Evolutionary conservation across 2,329 filamentous ascomycete species (phyloP).

Genomic region (Calonectria pauciramosa): DNA sequence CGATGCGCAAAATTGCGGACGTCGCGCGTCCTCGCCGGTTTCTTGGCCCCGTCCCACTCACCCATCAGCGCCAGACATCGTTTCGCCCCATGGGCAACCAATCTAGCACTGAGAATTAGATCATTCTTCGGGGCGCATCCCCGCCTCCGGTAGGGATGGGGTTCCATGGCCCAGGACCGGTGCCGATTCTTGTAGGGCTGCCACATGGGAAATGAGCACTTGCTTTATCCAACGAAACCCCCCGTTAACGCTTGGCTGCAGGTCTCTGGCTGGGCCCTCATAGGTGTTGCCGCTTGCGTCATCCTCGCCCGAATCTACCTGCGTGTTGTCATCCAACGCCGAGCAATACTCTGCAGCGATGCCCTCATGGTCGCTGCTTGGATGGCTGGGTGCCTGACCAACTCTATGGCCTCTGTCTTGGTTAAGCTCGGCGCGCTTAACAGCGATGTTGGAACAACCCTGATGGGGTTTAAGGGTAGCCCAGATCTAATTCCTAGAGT

Average conservation of each 20-base stretch:
- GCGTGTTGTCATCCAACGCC: not conserved
- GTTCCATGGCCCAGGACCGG: not conserved
- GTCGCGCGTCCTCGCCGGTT: not conserved
- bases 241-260: not conserved
- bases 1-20: not conserved
- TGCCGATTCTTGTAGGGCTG: not conserved
- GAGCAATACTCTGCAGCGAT: not conserved
- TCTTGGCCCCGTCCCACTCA: not conserved
- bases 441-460: not conserved
- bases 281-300: not conserved
- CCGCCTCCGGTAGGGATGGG: not conserved
- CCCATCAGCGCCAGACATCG: not conserved
- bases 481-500: not conserved
- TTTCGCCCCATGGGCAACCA: not conserved
- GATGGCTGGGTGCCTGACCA: not conserved
- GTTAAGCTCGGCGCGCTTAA: not conserved
- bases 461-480: not conserved
- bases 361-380: not conserved
- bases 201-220: not conserved
- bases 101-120: not conserved
- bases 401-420: not conserved
- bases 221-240: not conserved
- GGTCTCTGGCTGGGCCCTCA: not conserved
- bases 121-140: not conserved
- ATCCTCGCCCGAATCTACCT: not conserved